phyloP scores from a whole-genome alignment of 2,329 filamentous ascomycete genomes.

The Colletotrichum spinosum region DNA sequence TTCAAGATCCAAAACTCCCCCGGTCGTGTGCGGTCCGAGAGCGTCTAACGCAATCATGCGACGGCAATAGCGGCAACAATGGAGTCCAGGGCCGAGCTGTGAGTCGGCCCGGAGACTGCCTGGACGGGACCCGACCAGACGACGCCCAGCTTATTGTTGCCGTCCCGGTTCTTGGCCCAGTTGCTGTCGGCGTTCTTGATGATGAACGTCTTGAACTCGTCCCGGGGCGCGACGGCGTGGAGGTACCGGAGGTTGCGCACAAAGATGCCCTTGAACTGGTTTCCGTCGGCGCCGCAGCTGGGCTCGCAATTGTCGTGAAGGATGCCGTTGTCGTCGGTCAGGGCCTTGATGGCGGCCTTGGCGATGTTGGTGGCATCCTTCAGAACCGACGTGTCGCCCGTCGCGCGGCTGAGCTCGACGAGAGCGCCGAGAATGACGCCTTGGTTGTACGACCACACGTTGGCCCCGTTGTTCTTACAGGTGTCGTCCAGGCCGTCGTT shows the following conservation, averaged over 20 bases:
- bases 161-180: constrained; percentile 69
- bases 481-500: constrained; percentile 63
- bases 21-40: constrained; percentile 4
- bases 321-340: constrained; percentile 59
- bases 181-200: constrained; percentile 72
- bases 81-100: constrained; percentile 74
- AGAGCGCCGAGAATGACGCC: constrained; percentile 67
- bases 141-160: constrained; percentile 65
- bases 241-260: constrained; percentile 72
- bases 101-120: constrained; percentile 65
- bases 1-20: neutral
- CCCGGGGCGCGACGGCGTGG: constrained; percentile 60
- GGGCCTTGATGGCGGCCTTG: constrained; percentile 59
- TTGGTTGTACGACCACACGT: constrained; percentile 69
- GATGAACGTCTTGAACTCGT: constrained; percentile 66
- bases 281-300: constrained; percentile 60
- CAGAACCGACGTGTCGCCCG: constrained; percentile 54
- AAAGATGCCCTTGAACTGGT: constrained; percentile 81
- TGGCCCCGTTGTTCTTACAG: constrained; percentile 64
- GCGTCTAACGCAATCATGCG: constrained; percentile 38
- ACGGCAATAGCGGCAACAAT: constrained; percentile 70
- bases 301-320: constrained; percentile 62
- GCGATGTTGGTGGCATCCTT: constrained; percentile 61
- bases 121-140: constrained; percentile 74
- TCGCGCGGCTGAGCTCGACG: constrained; percentile 62